Conservation (phyloP, 257 asterid genomes). For the Fraxinus pennsylvanica region DNA sequence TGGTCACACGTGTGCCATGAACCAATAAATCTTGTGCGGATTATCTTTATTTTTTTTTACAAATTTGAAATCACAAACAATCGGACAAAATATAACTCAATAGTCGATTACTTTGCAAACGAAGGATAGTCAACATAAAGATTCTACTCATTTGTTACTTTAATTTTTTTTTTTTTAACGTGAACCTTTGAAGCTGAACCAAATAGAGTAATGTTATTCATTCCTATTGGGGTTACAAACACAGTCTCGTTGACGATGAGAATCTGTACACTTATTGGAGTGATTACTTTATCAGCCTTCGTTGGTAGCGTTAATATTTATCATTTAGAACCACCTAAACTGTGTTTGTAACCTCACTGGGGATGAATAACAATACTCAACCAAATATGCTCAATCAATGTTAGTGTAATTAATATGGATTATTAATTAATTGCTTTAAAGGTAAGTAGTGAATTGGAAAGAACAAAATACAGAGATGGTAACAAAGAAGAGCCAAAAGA, state of each 20-base stretch:
- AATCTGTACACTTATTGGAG: no score
- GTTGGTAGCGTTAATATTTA: no score
- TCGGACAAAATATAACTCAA: not conserved
- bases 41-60: not conserved
- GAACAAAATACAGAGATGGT: conserved; percentile 35
- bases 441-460: conserved; percentile 35
- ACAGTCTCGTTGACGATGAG: no score
- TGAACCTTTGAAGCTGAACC: conserved; percentile 30
- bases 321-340: no score
- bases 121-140: no score
- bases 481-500: conserved; percentile 34
- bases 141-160: not conserved
- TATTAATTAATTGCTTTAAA: conserved; percentile 27
- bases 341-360: no score
- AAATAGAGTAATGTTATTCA: conserved; percentile 13
- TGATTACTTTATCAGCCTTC: no score
- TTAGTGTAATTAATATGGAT: conserved; percentile 7
- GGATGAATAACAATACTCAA: no score
- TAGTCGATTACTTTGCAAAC: not conserved
- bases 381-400: conserved; percentile 6
- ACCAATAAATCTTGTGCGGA: conserved; percentile 9
- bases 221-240: no score
- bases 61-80: conserved; percentile 19
- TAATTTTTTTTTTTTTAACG: no score
- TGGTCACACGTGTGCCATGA: conserved; percentile 16